Evolutionary conservation across 2,329 filamentous ascomycete species (phyloP).

Genomic region (Nigrospora osmanthi): DNA sequence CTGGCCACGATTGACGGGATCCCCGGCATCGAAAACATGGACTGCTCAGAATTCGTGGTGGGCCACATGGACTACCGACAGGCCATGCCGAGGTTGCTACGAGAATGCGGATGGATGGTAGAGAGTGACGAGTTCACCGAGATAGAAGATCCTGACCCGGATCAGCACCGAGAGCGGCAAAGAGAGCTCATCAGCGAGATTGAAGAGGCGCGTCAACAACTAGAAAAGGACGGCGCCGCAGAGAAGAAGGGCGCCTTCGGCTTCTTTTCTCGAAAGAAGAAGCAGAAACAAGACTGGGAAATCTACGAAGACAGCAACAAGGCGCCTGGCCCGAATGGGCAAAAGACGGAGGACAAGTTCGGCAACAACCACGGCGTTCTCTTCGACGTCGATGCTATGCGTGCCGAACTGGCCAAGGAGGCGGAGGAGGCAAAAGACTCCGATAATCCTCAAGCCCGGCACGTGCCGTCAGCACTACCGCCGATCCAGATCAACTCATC

Average conservation of each 20-base stretch:
- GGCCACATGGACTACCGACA: conserved; percentile 96
- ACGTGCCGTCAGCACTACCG: conserved; percentile 81
- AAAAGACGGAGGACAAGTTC: conserved; percentile 35
- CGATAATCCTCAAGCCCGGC: conserved; percentile 54
- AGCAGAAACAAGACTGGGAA: conserved; percentile 87
- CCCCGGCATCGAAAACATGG: conserved; percentile 80
- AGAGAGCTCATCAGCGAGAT: conserved; percentile 94
- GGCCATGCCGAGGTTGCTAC: conserved; percentile 81
- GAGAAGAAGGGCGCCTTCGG: conserved; percentile 44
- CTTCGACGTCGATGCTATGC: conserved; percentile 93
- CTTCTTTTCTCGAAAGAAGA: conserved; percentile 79
- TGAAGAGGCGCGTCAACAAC: conserved; percentile 81
- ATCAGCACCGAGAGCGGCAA: conserved; percentile 81
- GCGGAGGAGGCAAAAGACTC: conserved; percentile 37
- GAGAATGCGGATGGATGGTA: conserved; percentile 84
- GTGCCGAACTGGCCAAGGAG: conserved; percentile 72
- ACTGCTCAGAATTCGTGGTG: conserved; percentile 76
- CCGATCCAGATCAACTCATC: conserved; percentile 70
- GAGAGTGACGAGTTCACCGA: conserved; percentile 92
- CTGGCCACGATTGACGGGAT: conserved; percentile 68
- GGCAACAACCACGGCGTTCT: conserved; percentile 59
- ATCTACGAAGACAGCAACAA: conserved; percentile 71
- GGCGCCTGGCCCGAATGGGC: conserved; percentile 13
- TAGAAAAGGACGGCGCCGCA: conserved; percentile 63
- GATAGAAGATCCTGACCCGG: conserved; percentile 95